These are phyloP conservation scores for Fraxinus sp. DNA, from an alignment of 305 asterid genomes.

Conservation along the genomic window DNA sequence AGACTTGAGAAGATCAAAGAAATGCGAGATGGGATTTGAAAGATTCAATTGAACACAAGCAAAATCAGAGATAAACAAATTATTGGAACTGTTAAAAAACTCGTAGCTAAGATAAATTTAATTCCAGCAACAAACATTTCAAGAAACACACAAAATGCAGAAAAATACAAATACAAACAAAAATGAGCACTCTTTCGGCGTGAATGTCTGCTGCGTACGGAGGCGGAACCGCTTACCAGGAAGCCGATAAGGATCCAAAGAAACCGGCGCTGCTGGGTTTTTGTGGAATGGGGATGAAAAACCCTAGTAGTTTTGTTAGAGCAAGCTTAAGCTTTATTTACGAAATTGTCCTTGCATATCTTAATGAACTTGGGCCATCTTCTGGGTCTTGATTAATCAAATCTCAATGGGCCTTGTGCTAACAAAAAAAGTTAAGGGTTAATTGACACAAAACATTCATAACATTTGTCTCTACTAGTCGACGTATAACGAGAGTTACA, in stretches of 20 bases:
- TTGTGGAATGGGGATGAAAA: background rate
- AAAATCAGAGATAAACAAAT: background rate
- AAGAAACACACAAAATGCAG: background rate
- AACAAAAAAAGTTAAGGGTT: background rate
- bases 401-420: background rate
- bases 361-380: background rate
- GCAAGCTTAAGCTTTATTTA: background rate
- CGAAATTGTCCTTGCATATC: background rate
- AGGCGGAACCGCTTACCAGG: background rate
- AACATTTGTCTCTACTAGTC: too few relatives aligned
- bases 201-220: background rate
- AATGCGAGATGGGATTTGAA: background rate
- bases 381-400: background rate
- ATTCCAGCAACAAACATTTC: background rate
- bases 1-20: background rate
- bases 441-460: too few relatives aligned
- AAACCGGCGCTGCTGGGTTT: background rate
- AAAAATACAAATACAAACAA: background rate
- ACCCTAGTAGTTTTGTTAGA: background rate
- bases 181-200: background rate
- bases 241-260: background rate
- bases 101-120: background rate
- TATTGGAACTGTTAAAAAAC: background rate
- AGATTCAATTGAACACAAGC: background rate
- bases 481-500: too few relatives aligned